Evolutionary conservation across 2,329 filamentous ascomycete genomes (phyloP).

Genomic region (Beauveria bassiana): DNA sequence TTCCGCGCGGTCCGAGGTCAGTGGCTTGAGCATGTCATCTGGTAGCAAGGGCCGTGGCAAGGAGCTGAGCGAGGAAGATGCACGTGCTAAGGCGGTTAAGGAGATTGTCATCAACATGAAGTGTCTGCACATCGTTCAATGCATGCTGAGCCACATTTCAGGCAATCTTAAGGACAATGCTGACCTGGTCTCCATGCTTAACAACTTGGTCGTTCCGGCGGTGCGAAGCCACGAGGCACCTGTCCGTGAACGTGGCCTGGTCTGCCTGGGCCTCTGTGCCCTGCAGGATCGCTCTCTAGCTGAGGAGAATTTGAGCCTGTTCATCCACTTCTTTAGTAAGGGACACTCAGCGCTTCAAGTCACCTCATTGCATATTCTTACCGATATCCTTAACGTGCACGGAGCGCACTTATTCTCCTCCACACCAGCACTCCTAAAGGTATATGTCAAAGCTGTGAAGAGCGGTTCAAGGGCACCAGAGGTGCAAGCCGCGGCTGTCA

Average conservation of each 20-base stretch:
- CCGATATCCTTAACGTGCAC: constrained; percentile 86
- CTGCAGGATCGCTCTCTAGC: constrained; percentile 86
- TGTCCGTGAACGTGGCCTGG: constrained; percentile 80
- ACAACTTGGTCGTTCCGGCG: constrained; percentile 91
- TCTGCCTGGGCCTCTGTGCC: constrained; percentile 85
- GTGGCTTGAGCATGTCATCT: constrained; percentile 52
- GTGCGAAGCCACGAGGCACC: constrained; percentile 89
- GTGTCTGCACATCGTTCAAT: constrained; percentile 93
- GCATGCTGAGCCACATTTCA: constrained; percentile 89
- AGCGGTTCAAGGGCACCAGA: constrained; percentile 59
- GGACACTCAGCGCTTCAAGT: constrained; percentile 85
- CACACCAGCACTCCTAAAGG: constrained; percentile 67
- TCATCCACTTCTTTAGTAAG: constrained; percentile 93
- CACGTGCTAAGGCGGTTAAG: constrained; percentile 67
- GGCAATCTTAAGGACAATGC: constrained; percentile 83
- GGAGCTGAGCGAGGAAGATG: constrained; percentile 55
- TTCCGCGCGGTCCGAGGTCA: constrained; percentile 81
- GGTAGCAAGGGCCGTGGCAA: constrained; percentile 32
- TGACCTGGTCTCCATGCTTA: constrained; percentile 93
- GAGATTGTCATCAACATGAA: constrained; percentile 98
- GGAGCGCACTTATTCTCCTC: constrained; percentile 66
- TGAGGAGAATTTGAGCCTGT: constrained; percentile 83
- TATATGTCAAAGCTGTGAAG: constrained; percentile 77
- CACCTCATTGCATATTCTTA: constrained; percentile 83
- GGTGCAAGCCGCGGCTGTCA: constrained; percentile 74